Evolutionary conservation across 2,329 filamentous ascomycete genomes (phyloP).

Genomic region (Colletotrichum orchidophilum): DNA sequence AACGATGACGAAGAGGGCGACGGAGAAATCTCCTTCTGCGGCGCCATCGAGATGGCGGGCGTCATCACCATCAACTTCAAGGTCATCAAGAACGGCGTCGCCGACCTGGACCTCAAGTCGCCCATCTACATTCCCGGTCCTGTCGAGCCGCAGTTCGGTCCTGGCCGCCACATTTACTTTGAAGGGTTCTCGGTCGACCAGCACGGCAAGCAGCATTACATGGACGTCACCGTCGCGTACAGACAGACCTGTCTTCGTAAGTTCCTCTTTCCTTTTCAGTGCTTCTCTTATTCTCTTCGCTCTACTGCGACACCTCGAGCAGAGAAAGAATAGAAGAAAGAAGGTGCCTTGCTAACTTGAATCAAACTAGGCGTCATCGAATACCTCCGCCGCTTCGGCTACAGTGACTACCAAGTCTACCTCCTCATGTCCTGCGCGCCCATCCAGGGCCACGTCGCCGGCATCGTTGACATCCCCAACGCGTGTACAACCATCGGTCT

Average conservation of each 20-base stretch:
- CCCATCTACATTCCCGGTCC: slow-evolving; percentile 89
- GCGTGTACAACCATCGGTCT: slow-evolving; percentile 89
- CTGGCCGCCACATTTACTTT: slow-evolving; percentile 83
- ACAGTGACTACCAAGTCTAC: slow-evolving; percentile 81
- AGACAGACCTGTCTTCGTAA: slow-evolving; percentile 77
- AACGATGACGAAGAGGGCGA: slow-evolving; percentile 70
- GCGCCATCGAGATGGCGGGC: slow-evolving; percentile 94
- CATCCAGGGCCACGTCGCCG: slow-evolving; percentile 87
- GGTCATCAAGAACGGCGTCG: slow-evolving; percentile 84
- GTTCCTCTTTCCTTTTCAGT: slow-evolving; percentile 30
- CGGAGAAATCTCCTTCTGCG: slow-evolving; percentile 89
- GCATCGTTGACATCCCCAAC: slow-evolving; percentile 91
- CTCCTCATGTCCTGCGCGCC: slow-evolving; percentile 86
- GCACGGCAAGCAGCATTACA: slow-evolving; percentile 86
- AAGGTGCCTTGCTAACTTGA: background rate
- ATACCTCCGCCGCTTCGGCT: slow-evolving; percentile 80
- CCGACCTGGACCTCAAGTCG: slow-evolving; percentile 78
- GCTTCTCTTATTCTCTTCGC: background rate
- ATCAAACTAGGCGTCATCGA: slow-evolving; percentile 73
- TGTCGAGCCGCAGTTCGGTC: slow-evolving; percentile 88
- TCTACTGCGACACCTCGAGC: background rate
- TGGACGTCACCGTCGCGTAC: slow-evolving; percentile 88
- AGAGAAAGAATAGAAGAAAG: background rate
- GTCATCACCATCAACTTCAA: slow-evolving; percentile 90
- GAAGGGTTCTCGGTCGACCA: slow-evolving; percentile 93